A percentile compares a stretch with the other conserved stretches of the same genome.
These are phyloP conservation scores for Starmerella scarabaei DNA, from an alignment of 805 yeast species.

Conservation along the genomic window DNA sequence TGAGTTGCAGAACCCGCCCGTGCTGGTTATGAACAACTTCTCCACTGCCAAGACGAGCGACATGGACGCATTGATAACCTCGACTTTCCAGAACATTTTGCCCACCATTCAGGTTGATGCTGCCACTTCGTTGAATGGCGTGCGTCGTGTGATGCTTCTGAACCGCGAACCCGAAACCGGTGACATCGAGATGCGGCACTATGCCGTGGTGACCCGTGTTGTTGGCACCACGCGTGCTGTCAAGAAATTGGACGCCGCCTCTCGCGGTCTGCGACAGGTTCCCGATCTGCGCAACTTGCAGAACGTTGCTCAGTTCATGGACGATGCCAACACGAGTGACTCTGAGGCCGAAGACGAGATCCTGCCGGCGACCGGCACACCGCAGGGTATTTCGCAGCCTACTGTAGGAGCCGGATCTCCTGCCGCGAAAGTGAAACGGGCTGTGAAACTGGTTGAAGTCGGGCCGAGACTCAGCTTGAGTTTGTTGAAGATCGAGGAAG, in stretches of 20 bases:
- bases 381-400: conserved; percentile 24
- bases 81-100: conserved; percentile 88
- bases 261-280: conserved; percentile 46
- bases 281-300: conserved; percentile 56
- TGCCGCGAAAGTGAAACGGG: conserved; percentile 44
- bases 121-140: conserved; percentile 53
- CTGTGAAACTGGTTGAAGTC: conserved; percentile 80
- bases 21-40: conserved; percentile 88
- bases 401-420: conserved; percentile 21
- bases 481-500: conserved; percentile 81
- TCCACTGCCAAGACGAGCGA: conserved; percentile 46
- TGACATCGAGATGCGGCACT: conserved; percentile 75
- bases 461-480: conserved; percentile 80
- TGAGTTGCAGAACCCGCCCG: conserved; percentile 62
- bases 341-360: conserved; percentile 88
- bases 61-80: conserved; percentile 69
- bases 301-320: conserved; percentile 75
- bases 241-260: conserved; percentile 53
- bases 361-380: conserved; percentile 38
- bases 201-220: conserved; percentile 70
- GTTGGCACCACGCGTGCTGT: conserved; percentile 59
- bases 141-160: conserved; percentile 74
- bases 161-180: conserved; percentile 61
- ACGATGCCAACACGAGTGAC: conserved; percentile 75
- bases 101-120: conserved; percentile 83